These are phyloP conservation scores for Leccinellum rugosiceps DNA, from an alignment of 768 basidiomycete genomes.

Conservation along the genomic window DNA sequence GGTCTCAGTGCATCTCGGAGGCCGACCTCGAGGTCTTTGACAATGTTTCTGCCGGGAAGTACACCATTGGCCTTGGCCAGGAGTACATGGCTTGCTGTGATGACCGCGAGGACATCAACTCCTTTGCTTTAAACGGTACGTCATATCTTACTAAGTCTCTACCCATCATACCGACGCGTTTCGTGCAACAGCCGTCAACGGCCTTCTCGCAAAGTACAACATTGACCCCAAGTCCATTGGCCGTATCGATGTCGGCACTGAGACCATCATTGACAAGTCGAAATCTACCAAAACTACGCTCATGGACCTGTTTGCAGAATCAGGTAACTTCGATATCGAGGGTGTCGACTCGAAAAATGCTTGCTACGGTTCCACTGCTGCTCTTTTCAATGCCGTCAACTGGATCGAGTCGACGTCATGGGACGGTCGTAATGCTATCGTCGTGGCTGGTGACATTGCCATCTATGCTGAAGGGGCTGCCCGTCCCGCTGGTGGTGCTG, in stretches of 20 bases:
- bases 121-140: conserved; percentile 90
- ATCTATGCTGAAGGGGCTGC: conserved; percentile 96
- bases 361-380: conserved; percentile 98
- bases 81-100: conserved; percentile 99
- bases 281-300: conserved; percentile 98
- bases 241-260: conserved; percentile 96
- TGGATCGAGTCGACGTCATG: conserved; percentile 96
- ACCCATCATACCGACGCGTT: neutral
- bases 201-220: conserved; percentile 90
- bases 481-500: conserved; percentile 95
- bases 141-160: neutral
- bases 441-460: conserved; percentile 95
- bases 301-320: conserved; percentile 94
- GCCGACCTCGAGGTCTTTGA: conserved; percentile 92
- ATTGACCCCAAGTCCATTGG: conserved; percentile 96
- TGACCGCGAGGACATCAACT: conserved; percentile 99
- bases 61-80: conserved; percentile 98
- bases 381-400: conserved; percentile 97
- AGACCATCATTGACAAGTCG: conserved; percentile 99
- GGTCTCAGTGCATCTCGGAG: conserved; percentile 85
- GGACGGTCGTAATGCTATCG: conserved; percentile 97
- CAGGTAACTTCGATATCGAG: conserved; percentile 96
- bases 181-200: conserved; percentile 67
- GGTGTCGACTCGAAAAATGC: conserved; percentile 99
- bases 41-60: conserved; percentile 92